Evolutionary conservation across 1,284 basidiomycete genomes (phyloP).

Genomic region (Apiotrichum laibachii): DNA sequence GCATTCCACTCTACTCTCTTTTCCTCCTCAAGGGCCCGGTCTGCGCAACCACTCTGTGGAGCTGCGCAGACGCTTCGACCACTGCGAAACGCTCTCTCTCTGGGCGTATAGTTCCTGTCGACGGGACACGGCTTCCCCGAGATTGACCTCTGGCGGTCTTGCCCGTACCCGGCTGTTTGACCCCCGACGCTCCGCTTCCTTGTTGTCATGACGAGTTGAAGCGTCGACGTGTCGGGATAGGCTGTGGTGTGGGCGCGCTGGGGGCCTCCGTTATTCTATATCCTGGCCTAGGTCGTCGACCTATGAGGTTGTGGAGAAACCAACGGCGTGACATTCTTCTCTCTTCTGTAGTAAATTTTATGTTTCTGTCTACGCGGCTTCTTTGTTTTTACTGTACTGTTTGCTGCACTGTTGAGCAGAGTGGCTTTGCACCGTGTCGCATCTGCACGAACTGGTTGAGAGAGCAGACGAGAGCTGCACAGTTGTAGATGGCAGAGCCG

Average conservation of each 20-base stretch:
- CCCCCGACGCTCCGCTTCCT: conserved; percentile 15
- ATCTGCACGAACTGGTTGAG: no score
- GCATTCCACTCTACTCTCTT: background rate
- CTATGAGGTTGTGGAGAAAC: conserved; percentile 31
- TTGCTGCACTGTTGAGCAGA: background rate
- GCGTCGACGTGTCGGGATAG: conserved; percentile 20
- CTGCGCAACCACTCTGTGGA: conserved; percentile 6
- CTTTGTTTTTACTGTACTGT: background rate
- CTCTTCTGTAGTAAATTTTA: background rate
- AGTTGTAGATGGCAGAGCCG: no score
- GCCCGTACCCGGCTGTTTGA: conserved; percentile 4
- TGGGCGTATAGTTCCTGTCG: conserved; percentile 27
- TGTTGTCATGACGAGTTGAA: background rate
- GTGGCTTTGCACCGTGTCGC: no score
- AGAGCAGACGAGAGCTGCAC: no score
- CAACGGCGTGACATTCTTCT: conserved; percentile 27
- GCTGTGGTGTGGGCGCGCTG: background rate
- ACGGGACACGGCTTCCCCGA: conserved; percentile 31
- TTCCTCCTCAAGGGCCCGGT: conserved; percentile 25
- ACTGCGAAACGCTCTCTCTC: conserved; percentile 17
- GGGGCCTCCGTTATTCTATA: conserved; percentile 29
- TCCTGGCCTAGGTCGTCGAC: conserved; percentile 32
- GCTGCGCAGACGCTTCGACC: conserved; percentile 15
- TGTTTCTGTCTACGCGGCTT: background rate
- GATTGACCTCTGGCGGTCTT: conserved; percentile 7